Percentiles rank a stretch among this genome's conserved stretches.
Evolutionary conservation across 2,329 filamentous ascomycete genomes (phyloP).

Genomic region (Diaporthe humulicola): DNA sequence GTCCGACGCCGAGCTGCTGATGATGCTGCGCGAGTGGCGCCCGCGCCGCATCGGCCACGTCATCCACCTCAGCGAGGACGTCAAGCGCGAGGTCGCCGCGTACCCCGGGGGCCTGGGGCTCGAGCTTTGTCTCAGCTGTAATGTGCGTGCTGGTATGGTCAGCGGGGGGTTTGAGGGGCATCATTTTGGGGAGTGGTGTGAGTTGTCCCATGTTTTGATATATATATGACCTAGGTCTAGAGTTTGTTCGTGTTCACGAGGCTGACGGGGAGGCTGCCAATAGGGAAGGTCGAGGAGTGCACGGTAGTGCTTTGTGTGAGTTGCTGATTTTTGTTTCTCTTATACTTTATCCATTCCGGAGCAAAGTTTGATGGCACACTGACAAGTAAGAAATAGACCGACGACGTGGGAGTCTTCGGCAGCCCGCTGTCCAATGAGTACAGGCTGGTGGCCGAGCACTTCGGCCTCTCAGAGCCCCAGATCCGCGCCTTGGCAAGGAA

Average conservation of each 20-base stretch:
- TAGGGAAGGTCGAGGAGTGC: constrained; percentile 63
- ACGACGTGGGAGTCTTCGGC: constrained; percentile 86
- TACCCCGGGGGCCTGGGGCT: constrained; percentile 69
- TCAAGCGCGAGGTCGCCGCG: constrained; percentile 69
- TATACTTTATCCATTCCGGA: not conserved
- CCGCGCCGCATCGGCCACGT: constrained; percentile 83
- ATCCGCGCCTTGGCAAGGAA: constrained; percentile 70
- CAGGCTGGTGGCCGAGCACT: constrained; percentile 78
- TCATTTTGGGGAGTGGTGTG: constrained; percentile 82
- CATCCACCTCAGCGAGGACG: constrained; percentile 75
- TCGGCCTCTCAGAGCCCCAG: constrained; percentile 64
- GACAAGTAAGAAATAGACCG: constrained; percentile 82
- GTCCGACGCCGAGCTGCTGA: constrained; percentile 70
- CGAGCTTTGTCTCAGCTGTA: constrained; percentile 85
- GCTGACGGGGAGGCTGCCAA: not conserved
- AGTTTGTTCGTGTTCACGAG: not conserved
- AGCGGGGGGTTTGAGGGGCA: constrained; percentile 75
- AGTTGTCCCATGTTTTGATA: not conserved
- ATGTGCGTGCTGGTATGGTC: constrained; percentile 82
- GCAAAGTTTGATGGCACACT: not conserved
- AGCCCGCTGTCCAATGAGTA: constrained; percentile 85
- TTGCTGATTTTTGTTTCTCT: constrained; percentile 41
- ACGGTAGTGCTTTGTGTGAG: constrained; percentile 78
- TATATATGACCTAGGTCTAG: not conserved
- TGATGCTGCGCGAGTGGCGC: constrained; percentile 70